These are phyloP conservation scores for Aspergillus egyptiacus DNA, from an alignment of 495 filamentous ascomycete genomes.

Conservation along the genomic window DNA sequence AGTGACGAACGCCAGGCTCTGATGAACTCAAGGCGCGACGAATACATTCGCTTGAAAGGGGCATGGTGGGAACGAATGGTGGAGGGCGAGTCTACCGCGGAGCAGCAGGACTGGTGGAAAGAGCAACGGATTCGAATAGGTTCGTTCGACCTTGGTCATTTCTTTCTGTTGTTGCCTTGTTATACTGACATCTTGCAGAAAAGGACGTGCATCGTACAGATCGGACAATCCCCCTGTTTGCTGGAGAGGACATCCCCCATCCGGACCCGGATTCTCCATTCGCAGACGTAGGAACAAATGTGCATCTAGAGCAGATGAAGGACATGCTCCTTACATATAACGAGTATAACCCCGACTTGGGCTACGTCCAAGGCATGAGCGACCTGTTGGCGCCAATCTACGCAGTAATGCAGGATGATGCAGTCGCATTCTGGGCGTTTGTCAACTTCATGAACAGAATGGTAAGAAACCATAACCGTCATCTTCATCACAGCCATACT, in stretches of 20 bases:
- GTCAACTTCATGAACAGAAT: constrained; percentile 94
- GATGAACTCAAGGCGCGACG: constrained; percentile 80
- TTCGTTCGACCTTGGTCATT: constrained; percentile 36
- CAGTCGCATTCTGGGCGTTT: constrained; percentile 95
- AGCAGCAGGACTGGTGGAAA: constrained; percentile 88
- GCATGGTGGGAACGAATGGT: constrained; percentile 95
- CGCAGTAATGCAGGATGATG: constrained; percentile 94
- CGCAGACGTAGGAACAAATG: constrained; percentile 83
- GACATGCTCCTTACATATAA: constrained; percentile 99
- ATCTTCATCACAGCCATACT: neutral
- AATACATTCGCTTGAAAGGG: constrained; percentile 89
- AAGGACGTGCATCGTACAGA: constrained; percentile 98
- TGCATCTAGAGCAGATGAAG: constrained; percentile 97
- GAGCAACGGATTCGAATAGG: constrained; percentile 92
- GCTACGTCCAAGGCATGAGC: constrained; percentile 98
- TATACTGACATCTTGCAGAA: constrained; percentile 47
- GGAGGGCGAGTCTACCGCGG: constrained; percentile 65
- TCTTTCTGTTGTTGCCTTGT: neutral
- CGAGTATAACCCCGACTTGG: constrained; percentile 87
- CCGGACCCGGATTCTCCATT: constrained; percentile 96
- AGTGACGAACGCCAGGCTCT: constrained; percentile 72
- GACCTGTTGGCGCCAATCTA: constrained; percentile 95
- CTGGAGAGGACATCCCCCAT: constrained; percentile 96
- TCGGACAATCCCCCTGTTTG: constrained; percentile 84
- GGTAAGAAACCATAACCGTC: constrained; percentile 38